These are phyloP conservation scores for Penicillium maclennaniae DNA, from an alignment of 495 filamentous ascomycete genomes.

Conservation along the genomic window DNA sequence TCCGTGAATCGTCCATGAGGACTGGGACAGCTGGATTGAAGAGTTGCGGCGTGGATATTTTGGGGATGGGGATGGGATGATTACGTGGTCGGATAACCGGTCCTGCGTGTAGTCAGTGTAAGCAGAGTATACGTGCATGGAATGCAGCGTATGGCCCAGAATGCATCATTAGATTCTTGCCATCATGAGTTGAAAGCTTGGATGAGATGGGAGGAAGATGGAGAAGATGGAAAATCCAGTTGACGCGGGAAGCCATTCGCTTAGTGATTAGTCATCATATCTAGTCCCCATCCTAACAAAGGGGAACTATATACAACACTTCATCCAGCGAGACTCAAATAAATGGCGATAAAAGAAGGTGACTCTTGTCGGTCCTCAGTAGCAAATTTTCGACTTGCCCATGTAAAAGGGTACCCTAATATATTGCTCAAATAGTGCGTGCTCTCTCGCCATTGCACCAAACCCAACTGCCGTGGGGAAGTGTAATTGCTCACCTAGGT, in stretches of 20 bases:
- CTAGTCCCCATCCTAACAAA: neutral
- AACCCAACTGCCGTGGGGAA: too few relatives aligned
- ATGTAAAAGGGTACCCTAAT: too few relatives aligned
- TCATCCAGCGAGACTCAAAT: too few relatives aligned
- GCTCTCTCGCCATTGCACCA: too few relatives aligned
- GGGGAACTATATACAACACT: neutral
- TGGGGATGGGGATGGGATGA: neutral
- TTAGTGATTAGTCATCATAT: constrained; percentile 2
- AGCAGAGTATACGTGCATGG: neutral
- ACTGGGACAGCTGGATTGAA: constrained; percentile 43
- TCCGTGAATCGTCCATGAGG: constrained; percentile 24
- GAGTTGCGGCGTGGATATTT: constrained; percentile 26
- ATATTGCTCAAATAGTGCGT: too few relatives aligned
- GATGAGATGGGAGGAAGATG: neutral
- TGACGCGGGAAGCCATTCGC: neutral
- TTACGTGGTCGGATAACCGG: neutral
- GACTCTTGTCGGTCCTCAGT: too few relatives aligned
- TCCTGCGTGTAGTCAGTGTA: neutral
- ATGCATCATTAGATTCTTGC: constrained; percentile 13
- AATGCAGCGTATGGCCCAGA: neutral
- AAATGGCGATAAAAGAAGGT: too few relatives aligned
- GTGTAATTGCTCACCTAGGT: too few relatives aligned
- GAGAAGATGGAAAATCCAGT: constrained; percentile 1
- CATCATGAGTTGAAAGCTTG: neutral
- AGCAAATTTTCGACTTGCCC: too few relatives aligned